phyloP scores from a whole-genome alignment of 2,329 filamentous ascomycete species.

The Botrytis fragariae region DNA sequence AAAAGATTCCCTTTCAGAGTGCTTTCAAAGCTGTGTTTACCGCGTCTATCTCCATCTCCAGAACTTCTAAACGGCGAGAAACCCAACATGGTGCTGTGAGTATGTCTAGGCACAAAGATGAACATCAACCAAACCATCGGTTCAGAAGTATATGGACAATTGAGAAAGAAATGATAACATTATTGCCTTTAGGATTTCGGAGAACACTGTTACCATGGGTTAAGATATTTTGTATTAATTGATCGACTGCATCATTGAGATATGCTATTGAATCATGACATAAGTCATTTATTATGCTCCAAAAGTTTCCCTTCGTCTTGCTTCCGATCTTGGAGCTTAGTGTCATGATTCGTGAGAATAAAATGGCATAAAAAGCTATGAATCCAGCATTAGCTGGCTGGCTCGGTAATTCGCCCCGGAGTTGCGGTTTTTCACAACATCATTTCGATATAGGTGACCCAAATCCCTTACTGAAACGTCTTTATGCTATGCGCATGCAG shows the following conservation, averaged over 20 bases:
- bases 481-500: neutral
- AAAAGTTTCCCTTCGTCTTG: neutral
- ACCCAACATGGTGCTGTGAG: neutral
- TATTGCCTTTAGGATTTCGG: neutral
- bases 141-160: neutral
- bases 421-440: too few species aligned
- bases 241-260: too few species aligned
- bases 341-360: neutral
- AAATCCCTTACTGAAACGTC: accelerated
- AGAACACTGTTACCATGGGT: neutral
- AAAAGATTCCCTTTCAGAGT: too few species aligned
- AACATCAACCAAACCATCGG: neutral
- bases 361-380: neutral
- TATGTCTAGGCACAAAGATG: neutral
- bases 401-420: neutral
- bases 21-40: neutral
- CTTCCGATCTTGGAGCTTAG: neutral
- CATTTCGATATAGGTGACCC: neutral
- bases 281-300: too few species aligned
- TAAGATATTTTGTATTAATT: too few species aligned
- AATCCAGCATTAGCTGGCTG: neutral
- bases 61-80: neutral
- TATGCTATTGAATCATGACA: too few species aligned
- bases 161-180: neutral
- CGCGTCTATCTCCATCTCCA: too few species aligned